These are phyloP conservation scores for Geosiphon pyriformis DNA, from an alignment of 192 early-diverging fungal species.

Conservation along the genomic window DNA sequence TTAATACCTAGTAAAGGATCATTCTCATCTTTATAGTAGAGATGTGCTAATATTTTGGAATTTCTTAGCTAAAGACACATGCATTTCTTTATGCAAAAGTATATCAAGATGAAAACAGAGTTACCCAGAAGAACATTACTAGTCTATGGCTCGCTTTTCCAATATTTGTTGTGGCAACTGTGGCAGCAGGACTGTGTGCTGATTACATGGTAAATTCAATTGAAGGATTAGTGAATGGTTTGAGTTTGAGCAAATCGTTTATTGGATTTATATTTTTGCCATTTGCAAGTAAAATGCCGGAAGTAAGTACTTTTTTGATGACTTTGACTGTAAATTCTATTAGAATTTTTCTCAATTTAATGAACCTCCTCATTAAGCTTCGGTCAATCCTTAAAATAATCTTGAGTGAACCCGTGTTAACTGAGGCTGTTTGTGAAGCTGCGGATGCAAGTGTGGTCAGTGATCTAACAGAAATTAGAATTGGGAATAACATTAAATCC, in stretches of 20 bases:
- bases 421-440: slow-evolving; percentile 70
- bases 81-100: slow-evolving; percentile 35
- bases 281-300: slow-evolving; percentile 87
- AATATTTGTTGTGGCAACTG: slow-evolving; percentile 57
- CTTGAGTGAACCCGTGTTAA: slow-evolving; percentile 26
- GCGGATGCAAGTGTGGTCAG: slow-evolving; percentile 70
- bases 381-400: slow-evolving; percentile 90
- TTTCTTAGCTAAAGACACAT: slow-evolving; percentile 74
- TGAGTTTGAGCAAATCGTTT: slow-evolving; percentile 74
- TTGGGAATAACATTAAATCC: neutral
- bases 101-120: too few relatives aligned
- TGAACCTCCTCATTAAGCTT: slow-evolving; percentile 73
- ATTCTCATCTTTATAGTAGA: neutral
- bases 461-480: neutral
- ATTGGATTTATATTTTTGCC: slow-evolving; percentile 88
- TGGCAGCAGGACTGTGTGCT: slow-evolving; percentile 72
- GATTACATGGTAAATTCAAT: slow-evolving; percentile 83
- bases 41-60: slow-evolving; percentile 39
- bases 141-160: too few relatives aligned
- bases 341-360: slow-evolving; percentile 42
- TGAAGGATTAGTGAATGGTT: slow-evolving; percentile 64
- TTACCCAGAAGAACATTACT: too few relatives aligned
- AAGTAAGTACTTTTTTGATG: slow-evolving; percentile 20
- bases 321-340: neutral
- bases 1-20: neutral